Base-by-base conservation (phyloP, 257 asterid species). In the Primulina eburnea region DNA sequence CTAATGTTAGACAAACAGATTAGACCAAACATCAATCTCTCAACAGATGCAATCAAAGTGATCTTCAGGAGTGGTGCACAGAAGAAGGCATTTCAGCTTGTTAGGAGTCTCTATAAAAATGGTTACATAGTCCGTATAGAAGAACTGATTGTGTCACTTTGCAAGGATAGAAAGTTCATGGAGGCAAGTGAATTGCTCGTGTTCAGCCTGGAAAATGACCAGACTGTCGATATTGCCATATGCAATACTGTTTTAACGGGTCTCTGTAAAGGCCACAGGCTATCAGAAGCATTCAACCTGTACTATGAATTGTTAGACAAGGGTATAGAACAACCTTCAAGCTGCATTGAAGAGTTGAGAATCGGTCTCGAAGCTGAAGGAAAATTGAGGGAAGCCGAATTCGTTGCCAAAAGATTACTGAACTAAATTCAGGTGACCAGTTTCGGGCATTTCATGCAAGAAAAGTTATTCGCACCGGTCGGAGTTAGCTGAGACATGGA, bases 251-350 rank as follows among this genome's bases (percentile, higher is more conserved):
- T 87, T 70, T 21, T 92, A 67, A 73, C 61, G 21, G 69, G 82
- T 65, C 91, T 92, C 5, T 88, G 91, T 75, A 82, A 81, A 60
- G 80, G 62, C 28, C 26, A 7, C 34, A 78, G 68, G 78, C 67
- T 68, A 55, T 47, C 65, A 26, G 89, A 92, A 79, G 97, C 95
- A 56, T 90, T 92, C 75, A 64, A 68, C 32, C 77, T 92, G 70
- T 90, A 84, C 86, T 86, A 81, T 69, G 92, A 86, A 61, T 69
- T 86, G 73, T 67, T 90, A 47, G 98, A 92, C 71, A 84, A 82
- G 76, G 84, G 81, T 69, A 33, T 79, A 59, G 68, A 77, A 53
- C 89, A 52, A 62, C 92, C 92, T 61, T 76, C 84, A 70, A 71
- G 73, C 78, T 79, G 89, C 77, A 79, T 90, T 35, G 84, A 78